Evolutionary conservation across 371 early-diverging fungal genomes (phyloP).

Genomic region (Mucor plumbeus): DNA sequence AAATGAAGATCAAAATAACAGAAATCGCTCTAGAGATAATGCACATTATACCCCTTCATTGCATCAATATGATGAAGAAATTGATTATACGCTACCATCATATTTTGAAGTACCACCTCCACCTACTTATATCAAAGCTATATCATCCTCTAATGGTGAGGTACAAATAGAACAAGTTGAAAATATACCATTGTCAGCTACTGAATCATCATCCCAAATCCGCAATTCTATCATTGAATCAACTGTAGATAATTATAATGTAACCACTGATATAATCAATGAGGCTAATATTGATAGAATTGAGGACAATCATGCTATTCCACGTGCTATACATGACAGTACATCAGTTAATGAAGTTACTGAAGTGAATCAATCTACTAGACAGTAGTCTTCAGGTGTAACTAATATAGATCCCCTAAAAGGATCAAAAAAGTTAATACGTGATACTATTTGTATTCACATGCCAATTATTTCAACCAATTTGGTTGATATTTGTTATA

Average conservation of each 20-base stretch:
- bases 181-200: not conserved
- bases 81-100: slow-evolving; percentile 11
- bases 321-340: too few species aligned
- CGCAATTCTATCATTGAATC: not conserved
- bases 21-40: not conserved
- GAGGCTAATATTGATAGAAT: not conserved
- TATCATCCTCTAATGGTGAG: not conserved
- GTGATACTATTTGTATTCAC: too few species aligned
- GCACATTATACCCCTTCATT: not conserved
- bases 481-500: too few species aligned
- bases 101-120: slow-evolving; percentile 9
- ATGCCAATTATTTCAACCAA: too few species aligned
- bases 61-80: slow-evolving; percentile 5
- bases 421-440: too few species aligned
- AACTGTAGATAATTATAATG: not conserved
- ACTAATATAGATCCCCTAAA: too few species aligned
- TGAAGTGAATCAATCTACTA: too few species aligned
- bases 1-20: not conserved
- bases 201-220: not conserved
- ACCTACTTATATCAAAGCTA: slow-evolving; percentile 1
- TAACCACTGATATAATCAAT: not conserved
- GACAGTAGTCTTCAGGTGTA: too few species aligned
- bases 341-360: too few species aligned
- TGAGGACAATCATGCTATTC: not conserved
- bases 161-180: not conserved